These are phyloP conservation scores for Plasmodium fragile DNA, from an alignment of 169 alveolate species.

Conservation along the genomic window DNA sequence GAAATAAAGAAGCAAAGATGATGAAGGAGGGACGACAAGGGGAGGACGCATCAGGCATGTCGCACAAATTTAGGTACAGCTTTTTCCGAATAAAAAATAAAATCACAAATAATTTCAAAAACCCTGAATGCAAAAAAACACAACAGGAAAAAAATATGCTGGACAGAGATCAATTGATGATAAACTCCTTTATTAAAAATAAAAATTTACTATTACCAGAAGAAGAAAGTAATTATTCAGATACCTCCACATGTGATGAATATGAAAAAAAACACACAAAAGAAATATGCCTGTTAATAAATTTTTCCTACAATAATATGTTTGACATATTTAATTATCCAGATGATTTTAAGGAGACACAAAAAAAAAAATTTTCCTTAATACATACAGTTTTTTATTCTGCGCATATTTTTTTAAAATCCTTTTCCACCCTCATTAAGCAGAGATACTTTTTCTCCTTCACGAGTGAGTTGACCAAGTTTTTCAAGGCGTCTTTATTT, in stretches of 20 bases:
- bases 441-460: conserved; percentile 47
- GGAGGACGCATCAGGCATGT: conserved; percentile 22
- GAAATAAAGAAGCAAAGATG: conserved; percentile 4
- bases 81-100: conserved; percentile 64
- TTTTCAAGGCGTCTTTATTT: conserved; percentile 31
- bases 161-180: conserved; percentile 46
- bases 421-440: conserved; percentile 62
- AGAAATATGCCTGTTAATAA: conserved; percentile 64
- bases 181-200: conserved; percentile 45
- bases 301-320: conserved; percentile 73
- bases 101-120: conserved; percentile 35
- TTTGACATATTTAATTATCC: conserved; percentile 75
- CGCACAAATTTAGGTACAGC: conserved; percentile 63
- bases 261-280: conserved; percentile 51
- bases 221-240: conserved; percentile 14
- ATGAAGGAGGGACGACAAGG: neutral
- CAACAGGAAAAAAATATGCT: conserved; percentile 14
- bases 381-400: conserved; percentile 52
- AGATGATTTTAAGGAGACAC: conserved; percentile 15
- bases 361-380: conserved; percentile 31
- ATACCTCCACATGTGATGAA: conserved; percentile 23
- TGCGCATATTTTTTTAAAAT: conserved; percentile 31
- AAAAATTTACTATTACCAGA: conserved; percentile 30
- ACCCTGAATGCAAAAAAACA: conserved; percentile 14
- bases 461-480: conserved; percentile 23